Base-by-base conservation (phyloP, 2,329 filamentous ascomycete species). In the Calonectria fujianensis region DNA sequence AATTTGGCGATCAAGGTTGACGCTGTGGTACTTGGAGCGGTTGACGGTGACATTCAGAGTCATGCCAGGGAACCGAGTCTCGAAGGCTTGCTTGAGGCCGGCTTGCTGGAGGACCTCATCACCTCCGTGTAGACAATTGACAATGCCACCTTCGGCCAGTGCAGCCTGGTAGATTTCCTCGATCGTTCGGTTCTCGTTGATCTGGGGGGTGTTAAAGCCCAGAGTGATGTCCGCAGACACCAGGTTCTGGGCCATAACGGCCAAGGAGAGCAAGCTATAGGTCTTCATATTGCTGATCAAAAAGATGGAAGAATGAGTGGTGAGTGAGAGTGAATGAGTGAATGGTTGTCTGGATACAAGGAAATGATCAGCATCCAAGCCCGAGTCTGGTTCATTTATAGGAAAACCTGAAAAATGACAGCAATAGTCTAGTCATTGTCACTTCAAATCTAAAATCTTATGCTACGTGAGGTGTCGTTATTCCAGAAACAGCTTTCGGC, bases 151-250 rank as follows among this genome's bases (percentile, higher is more conserved):
- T 5, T 61, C 54, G 1, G 32, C 32, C 20, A 61, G 54, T 8
- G 54, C 54, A 27, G 54, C 54, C n/a, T 61, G 54, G 54, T 61
- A 61, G 54, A 61, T 61, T 27, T 61, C 54, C 9, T 61, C 54
- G 14, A 61, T 61, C n/a, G 54, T 37, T 39, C 54, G 54, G 20
- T 61, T 61, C n/a, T 61, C 54, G 7, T 61, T 61, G 14, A 61
- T 24, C 35, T 61, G 54, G 5, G 54, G 54, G 10, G 20, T 61
- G n/a, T 61, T 61, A 32, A 61, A 61, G 32, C 54, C 54, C 32
- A 61, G 32, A 39, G 32, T 61, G 24, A 61, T 61, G 11, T 61
- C 54, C 11, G 54, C 32, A 13, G 54, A 35, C 11, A 32, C 54
- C 32, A 59, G 5, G 10, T 61, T 61, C 45, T 24, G 45, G 32